Percentiles rank a stretch among this genome's conserved stretches.
Conservation (phyloP, 2,329 filamentous ascomycete genomes). For the Aspergillus awamori region DNA sequence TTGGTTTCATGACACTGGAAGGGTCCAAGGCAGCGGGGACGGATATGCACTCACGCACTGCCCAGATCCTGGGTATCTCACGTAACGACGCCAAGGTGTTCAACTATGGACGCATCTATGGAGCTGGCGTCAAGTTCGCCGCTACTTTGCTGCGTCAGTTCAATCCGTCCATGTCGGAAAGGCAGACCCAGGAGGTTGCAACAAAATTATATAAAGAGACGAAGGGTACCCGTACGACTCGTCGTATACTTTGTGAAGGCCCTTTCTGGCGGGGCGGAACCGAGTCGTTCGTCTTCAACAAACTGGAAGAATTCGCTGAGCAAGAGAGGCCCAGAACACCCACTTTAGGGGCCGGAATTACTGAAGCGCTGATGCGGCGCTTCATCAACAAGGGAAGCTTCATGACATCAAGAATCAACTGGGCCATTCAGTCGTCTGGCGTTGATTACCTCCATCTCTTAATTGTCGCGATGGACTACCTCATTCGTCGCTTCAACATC, state of each 20-base stretch:
- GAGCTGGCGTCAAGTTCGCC: constrained; percentile 93
- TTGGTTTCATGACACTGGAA: constrained; percentile 98
- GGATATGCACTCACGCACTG: constrained; percentile 91
- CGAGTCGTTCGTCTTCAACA: constrained; percentile 98
- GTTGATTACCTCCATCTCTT: constrained; percentile 96
- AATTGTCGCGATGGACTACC: constrained; percentile 91
- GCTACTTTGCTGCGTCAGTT: constrained; percentile 89
- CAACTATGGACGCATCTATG: constrained; percentile 98
- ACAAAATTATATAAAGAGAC: constrained; percentile 82
- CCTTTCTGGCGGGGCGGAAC: constrained; percentile 95
- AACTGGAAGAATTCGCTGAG: constrained; percentile 95
- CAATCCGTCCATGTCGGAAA: constrained; percentile 80
- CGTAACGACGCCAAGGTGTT: constrained; percentile 96
- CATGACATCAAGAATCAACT: constrained; percentile 96
- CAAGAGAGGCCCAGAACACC: constrained; percentile 89
- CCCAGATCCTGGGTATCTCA: constrained; percentile 87
- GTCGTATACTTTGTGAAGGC: constrained; percentile 70
- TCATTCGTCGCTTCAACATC: constrained; percentile 82
- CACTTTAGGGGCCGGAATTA: constrained; percentile 91
- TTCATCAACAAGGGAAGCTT: constrained; percentile 89
- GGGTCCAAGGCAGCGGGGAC: constrained; percentile 93
- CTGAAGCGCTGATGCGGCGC: constrained; percentile 86
- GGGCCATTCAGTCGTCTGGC: constrained; percentile 96
- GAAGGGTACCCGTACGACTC: constrained; percentile 82
- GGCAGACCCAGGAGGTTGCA: constrained; percentile 74